Conservation (phyloP, 805 yeast species). For the Lipomyces sp. region DNA sequence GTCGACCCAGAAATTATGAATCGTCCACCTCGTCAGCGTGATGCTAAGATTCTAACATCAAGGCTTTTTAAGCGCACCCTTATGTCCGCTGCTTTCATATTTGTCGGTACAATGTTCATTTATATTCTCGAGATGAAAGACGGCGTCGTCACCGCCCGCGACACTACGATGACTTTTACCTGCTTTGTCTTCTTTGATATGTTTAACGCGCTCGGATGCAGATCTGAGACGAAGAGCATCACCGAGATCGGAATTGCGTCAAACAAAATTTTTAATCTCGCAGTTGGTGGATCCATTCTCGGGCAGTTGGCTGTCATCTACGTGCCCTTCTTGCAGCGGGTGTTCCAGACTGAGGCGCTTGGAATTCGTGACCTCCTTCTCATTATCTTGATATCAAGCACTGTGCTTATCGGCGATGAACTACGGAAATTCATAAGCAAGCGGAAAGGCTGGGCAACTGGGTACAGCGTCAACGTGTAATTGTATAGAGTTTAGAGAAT, state of each 20-base stretch:
- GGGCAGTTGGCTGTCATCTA: constrained; percentile 95
- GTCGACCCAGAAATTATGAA: constrained; percentile 69
- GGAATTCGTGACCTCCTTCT: constrained; percentile 69
- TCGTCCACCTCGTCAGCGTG: constrained; percentile 75
- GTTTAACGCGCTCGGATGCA: constrained; percentile 94
- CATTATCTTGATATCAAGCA: constrained; percentile 67
- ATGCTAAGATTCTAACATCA: constrained; percentile 78
- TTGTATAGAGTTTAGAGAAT: background rate
- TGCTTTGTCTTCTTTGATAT: constrained; percentile 94
- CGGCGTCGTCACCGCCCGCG: constrained; percentile 83
- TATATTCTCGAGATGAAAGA: constrained; percentile 87
- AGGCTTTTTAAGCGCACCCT: constrained; percentile 72
- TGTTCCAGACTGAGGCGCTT: constrained; percentile 94
- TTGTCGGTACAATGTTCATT: constrained; percentile 84
- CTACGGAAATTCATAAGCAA: constrained; percentile 58
- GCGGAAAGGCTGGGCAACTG: constrained; percentile 18
- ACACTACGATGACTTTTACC: constrained; percentile 98
- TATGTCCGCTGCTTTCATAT: constrained; percentile 76
- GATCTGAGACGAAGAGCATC: constrained; percentile 82
- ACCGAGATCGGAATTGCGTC: constrained; percentile 77
- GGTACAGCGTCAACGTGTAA: constrained; percentile 35
- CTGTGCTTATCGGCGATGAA: constrained; percentile 88
- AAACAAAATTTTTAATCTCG: constrained; percentile 90
- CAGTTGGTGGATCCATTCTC: constrained; percentile 82
- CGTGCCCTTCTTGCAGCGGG: constrained; percentile 86